Evolutionary conservation across 768 basidiomycete species (phyloP).

Genomic region (Pulveroboletus sp.): DNA sequence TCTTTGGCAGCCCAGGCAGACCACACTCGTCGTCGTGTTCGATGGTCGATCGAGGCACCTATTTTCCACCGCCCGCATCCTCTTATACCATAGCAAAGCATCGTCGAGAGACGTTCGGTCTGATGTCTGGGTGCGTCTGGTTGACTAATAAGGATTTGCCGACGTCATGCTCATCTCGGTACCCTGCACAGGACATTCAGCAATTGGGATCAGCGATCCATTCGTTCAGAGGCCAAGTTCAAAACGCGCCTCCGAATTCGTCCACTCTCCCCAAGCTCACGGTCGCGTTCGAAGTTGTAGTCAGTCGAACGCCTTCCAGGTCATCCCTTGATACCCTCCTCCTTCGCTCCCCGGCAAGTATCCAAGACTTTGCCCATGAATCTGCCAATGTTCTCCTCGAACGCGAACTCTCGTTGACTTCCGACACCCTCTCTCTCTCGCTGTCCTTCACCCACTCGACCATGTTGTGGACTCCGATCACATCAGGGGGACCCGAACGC

Average conservation of each 20-base stretch:
- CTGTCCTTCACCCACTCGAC: constrained; percentile 23
- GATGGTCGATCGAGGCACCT: constrained; percentile 18
- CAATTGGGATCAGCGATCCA: constrained; percentile 11
- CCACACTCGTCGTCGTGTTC: constrained; percentile 20
- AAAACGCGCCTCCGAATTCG: constrained; percentile 6
- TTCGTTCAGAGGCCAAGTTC: constrained; percentile 2
- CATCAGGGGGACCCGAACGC: neutral
- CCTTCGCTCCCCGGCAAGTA: constrained; percentile 7
- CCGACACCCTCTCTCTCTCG: constrained; percentile 13
- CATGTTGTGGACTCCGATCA: constrained; percentile 12
- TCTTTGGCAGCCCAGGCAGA: constrained; percentile 23
- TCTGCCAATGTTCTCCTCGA: constrained; percentile 13
- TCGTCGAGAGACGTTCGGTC: constrained; percentile 7
- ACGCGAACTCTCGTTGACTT: constrained; percentile 11
- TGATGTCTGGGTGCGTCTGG: constrained; percentile 18
- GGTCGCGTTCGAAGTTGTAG: constrained; percentile 18
- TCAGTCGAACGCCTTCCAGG: constrained; percentile 1
- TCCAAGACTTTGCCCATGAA: constrained; percentile 1
- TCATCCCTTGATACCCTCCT: constrained; percentile 10
- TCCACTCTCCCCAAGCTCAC: constrained; percentile 18
- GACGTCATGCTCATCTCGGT: neutral
- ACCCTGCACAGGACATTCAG: constrained; percentile 15
- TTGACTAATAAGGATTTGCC: neutral
- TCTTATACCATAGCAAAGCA: constrained; percentile 13
- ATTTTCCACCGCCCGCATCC: constrained; percentile 19